Base-by-base conservation (phyloP, 768 basidiomycete species). In the Rhizopogon roseolus region DNA sequence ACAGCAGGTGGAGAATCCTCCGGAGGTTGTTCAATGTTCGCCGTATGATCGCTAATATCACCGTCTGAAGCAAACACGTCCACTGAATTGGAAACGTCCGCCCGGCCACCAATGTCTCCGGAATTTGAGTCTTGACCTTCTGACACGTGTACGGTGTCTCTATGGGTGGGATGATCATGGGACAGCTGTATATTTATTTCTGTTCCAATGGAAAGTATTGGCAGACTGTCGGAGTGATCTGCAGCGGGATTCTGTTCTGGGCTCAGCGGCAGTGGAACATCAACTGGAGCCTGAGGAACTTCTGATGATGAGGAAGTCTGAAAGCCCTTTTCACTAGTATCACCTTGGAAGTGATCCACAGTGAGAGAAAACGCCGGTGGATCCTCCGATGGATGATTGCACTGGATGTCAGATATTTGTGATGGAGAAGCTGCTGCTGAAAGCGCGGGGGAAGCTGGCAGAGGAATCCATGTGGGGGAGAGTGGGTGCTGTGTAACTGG, bases 401-500 rank as follows among this genome's bases (percentile, higher is more conserved):
- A 14, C 19, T 41, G 19, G 38, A 27, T 19, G 27, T 2, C 13
- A 43, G 8, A 41, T 36, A 46, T 28, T 0, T 51, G 52, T 13
- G 40, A n/a, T 44, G 52, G 46, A 42, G 49, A 6, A 6, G 45
- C 19, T 25, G 48, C 27, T 27, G 42, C 9, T 22, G 45, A 27
- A 37, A 50, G 64, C 8, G 60, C 53, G 5, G 76, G 73, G 13
- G 75, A 76, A 11, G 71, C 74, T 16, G 80, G 77, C 13, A 79
- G 59, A 28, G 81, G 76, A 11, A 64, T 71, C 3, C 71, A 75
- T 37, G 71, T 62, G 6, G 80, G 77, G 10, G 78, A 78, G 32
- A 71, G 62, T 17, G 76, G 70, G 41, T 67, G 65, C 17, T 68
- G 71, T 36, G 60, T 45, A 44, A 64, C 64, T 16, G 59, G 60